A percentile compares a stretch with the other conserved stretches of the same genome.
Evolutionary conservation across 148 eudicot species (phyloP).

Genomic region (Polygonum maritimum): DNA sequence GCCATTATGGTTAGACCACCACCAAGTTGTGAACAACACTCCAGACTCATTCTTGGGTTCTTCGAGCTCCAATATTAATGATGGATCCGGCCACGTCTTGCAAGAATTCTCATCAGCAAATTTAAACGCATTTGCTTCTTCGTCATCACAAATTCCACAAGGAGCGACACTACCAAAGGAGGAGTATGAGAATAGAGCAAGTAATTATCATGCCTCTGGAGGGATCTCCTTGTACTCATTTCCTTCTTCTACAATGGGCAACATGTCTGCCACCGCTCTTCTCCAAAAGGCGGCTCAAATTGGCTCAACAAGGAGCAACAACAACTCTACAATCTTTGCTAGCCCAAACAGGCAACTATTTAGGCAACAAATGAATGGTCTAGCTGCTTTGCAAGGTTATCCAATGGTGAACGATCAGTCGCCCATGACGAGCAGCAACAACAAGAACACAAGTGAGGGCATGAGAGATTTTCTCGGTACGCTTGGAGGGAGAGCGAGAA

Average conservation of each 20-base stretch:
- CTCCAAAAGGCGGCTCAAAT: constrained; percentile 43
- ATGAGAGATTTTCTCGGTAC: constrained; percentile 10
- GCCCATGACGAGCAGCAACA: background rate
- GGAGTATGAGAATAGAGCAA: background rate
- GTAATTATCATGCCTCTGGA: background rate
- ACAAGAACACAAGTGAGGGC: background rate
- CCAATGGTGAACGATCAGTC: background rate
- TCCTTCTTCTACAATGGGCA: background rate
- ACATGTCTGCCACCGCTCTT: constrained; percentile 46
- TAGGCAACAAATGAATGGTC: background rate
- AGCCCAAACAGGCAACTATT: background rate
- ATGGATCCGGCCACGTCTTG: background rate
- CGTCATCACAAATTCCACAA: background rate
- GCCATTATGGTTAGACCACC: constrained; percentile 42
- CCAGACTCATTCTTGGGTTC: background rate
- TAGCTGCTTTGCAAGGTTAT: background rate
- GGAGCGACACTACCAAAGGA: background rate
- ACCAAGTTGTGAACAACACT: constrained; percentile 7
- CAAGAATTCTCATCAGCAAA: constrained; percentile 4
- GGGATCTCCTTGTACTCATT: background rate
- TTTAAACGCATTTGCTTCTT: background rate
- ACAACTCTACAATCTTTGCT: constrained; percentile 8
- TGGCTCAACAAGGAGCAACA: constrained; percentile 27
- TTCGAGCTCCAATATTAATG: background rate
- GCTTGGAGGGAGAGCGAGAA: constrained; percentile 5